Evolutionary conservation across 306 rosid genomes (phyloP).

Genomic region (Cicer cuneatum): DNA sequence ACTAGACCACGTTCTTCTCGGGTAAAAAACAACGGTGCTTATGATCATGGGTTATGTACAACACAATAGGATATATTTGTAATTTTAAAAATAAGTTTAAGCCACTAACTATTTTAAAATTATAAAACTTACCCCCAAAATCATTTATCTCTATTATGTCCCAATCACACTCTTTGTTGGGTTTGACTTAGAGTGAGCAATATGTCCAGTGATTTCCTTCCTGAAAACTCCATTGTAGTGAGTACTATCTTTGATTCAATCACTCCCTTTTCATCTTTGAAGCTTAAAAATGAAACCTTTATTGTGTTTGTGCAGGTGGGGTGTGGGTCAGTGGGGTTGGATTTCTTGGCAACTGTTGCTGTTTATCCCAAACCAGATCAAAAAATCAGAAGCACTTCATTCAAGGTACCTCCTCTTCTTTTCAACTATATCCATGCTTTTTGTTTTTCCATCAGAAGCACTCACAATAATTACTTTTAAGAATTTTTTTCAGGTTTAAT

Average conservation of each 20-base stretch:
- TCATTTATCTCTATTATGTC: too few relatives aligned
- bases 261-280: conserved; percentile 15
- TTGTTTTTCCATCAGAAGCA: neutral
- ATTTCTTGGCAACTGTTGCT: conserved; percentile 70
- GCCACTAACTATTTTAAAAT: neutral
- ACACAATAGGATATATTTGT: neutral
- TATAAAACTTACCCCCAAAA: neutral
- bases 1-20: too few relatives aligned
- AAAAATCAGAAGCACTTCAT: conserved; percentile 77
- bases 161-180: neutral
- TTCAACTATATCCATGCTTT: neutral
- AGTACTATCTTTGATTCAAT: conserved; percentile 37
- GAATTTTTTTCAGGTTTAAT: neutral
- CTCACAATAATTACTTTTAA: neutral
- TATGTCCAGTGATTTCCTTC: conserved; percentile 59
- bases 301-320: conserved; percentile 60
- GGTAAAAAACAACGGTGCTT: too few relatives aligned
- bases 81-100: neutral
- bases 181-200: conserved; percentile 7
- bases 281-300: conserved; percentile 27
- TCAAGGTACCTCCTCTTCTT: conserved; percentile 48
- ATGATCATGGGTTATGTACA: too few relatives aligned
- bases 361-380: conserved; percentile 76
- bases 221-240: conserved; percentile 60
- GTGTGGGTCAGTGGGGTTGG: conserved; percentile 60